Percentiles rank a stretch among this genome's conserved stretches.
Evolutionary conservation across 305 asterid genomes (phyloP).

Genomic region (Galium porrigens): DNA sequence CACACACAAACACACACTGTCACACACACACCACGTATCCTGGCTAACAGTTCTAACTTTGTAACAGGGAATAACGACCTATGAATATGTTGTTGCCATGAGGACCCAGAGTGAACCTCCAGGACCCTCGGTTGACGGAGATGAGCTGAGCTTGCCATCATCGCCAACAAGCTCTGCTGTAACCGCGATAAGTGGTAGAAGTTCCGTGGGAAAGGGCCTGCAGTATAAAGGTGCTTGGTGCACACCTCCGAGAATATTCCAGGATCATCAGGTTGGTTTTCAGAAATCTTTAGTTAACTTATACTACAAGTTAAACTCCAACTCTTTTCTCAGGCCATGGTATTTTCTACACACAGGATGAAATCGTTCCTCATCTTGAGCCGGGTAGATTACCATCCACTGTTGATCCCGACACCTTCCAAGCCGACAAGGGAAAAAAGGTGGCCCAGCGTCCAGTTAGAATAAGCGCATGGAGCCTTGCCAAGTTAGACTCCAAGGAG

Average conservation of each 20-base stretch:
- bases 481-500: slow-evolving; percentile 68
- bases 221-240: slow-evolving; percentile 96
- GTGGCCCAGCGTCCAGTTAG: slow-evolving; percentile 51
- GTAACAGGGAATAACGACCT: slow-evolving; percentile 79
- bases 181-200: slow-evolving; percentile 82
- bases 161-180: slow-evolving; percentile 92
- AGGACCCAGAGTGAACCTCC: slow-evolving; percentile 92
- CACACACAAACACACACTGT: not conserved
- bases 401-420: slow-evolving; percentile 66
- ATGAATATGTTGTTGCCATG: slow-evolving; percentile 87
- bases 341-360: slow-evolving; percentile 39
- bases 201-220: slow-evolving; percentile 82
- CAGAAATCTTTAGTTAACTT: not conserved
- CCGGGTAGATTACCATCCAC: slow-evolving; percentile 84
- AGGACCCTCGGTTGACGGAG: slow-evolving; percentile 69
- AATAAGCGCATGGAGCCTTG: slow-evolving; percentile 95
- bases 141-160: slow-evolving; percentile 78
- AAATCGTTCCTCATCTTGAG: slow-evolving; percentile 73
- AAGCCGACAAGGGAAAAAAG: slow-evolving; percentile 50
- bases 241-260: slow-evolving; percentile 88
- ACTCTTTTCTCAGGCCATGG: not conserved
- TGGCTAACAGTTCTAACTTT: not conserved
- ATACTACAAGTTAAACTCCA: not conserved
- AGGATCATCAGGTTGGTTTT: slow-evolving; percentile 71
- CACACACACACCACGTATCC: not conserved